phyloP scores from a whole-genome alignment of 192 early-diverging fungal genomes.

The Coemansia sp. region DNA sequence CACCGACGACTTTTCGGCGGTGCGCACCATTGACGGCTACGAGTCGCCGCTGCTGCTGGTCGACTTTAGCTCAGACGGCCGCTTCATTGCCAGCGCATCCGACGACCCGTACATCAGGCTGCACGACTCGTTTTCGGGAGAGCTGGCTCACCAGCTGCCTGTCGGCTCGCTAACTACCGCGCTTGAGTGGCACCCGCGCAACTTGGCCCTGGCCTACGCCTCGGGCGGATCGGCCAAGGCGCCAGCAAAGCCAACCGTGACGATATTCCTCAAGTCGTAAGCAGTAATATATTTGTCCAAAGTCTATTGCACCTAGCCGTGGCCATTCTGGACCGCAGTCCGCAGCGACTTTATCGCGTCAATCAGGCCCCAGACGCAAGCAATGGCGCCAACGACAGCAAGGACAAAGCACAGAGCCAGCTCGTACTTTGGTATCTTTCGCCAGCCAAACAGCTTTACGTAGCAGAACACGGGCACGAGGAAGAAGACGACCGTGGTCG shows the following conservation, averaged over 20 bases:
- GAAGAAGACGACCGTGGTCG: slow-evolving; percentile 82
- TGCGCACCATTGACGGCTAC: slow-evolving; percentile 13
- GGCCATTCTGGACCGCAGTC: slow-evolving; percentile 26
- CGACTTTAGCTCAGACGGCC: slow-evolving; percentile 41
- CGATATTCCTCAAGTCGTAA: slow-evolving; percentile 5
- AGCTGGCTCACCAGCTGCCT: slow-evolving; percentile 18
- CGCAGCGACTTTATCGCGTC: slow-evolving; percentile 44
- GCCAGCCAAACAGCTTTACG: slow-evolving; percentile 72
- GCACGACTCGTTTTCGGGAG: slow-evolving; percentile 33
- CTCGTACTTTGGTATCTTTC: slow-evolving; percentile 44
- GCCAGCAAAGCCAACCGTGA: slow-evolving; percentile 2
- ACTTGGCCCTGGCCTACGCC: slow-evolving; percentile 43
- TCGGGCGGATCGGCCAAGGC: slow-evolving; percentile 18
- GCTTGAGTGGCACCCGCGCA: slow-evolving; percentile 49
- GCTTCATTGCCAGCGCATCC: slow-evolving; percentile 44
- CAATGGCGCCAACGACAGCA: slow-evolving; percentile 32
- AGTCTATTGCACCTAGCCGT: slow-evolving; percentile 2
- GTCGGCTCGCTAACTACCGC: slow-evolving; percentile 34
- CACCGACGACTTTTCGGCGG: slow-evolving; percentile 33
- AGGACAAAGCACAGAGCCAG: slow-evolving; percentile 37
- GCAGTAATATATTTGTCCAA: neutral
- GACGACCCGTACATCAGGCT: slow-evolving; percentile 36
- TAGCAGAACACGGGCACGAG: slow-evolving; percentile 81
- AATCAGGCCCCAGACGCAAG: slow-evolving; percentile 52
- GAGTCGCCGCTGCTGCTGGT: slow-evolving; percentile 42